Evolutionary conservation across 2,329 filamentous ascomycete genomes (phyloP), one percentile per base, ranked within the genome.

Genomic region (Geosmithia putterillii): DNA sequence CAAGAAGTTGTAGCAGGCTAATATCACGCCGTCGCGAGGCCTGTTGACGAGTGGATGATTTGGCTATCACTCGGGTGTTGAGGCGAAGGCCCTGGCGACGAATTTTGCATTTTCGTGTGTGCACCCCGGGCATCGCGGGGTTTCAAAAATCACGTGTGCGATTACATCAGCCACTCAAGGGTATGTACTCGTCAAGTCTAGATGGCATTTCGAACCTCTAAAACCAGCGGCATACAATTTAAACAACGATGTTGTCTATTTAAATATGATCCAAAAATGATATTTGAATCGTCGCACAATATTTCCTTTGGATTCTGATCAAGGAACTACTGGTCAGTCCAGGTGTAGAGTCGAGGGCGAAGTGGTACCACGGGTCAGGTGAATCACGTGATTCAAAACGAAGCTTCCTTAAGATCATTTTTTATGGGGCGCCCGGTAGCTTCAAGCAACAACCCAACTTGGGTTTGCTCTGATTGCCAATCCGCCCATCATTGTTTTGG

Each of bases 101-200:
- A 64, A 62, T 64, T 65, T 66, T 66, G 61, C 56, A 62, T 62
- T 62, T 66, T 65, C 59, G 57, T 66, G 63, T 66, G 63, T 65
- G 63, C 61, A 58, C 63, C 61, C 54, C 59, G 61, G 62, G 57
- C 54, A 51, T 53, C 56, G 62, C 65, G 63, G 63, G 63, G 63
- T 60, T 65, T 51, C 45, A 46, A 14, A 44, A 21, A 47, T 63
- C 61, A 64, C 61, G 61, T 64, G 61, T 23, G 7, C 17, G 40
- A 36, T 59, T 58, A 58, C 48, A 45, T 60, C 54, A 62, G 52
- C 55, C 7, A 32, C 10, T 9, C 28, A 32, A 32, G 28, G 28
- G 28, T 12, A 4, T 32, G 10, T 32, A 12, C 28, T 12, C 10
- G 6, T 14, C 4, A 6, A 7, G 7, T 25, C 23, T 25, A 6